Evolutionary conservation across 2,329 filamentous ascomycete genomes (phyloP), one percentile per base, ranked within the genome.

Genomic region (Claviceps cyperi): DNA sequence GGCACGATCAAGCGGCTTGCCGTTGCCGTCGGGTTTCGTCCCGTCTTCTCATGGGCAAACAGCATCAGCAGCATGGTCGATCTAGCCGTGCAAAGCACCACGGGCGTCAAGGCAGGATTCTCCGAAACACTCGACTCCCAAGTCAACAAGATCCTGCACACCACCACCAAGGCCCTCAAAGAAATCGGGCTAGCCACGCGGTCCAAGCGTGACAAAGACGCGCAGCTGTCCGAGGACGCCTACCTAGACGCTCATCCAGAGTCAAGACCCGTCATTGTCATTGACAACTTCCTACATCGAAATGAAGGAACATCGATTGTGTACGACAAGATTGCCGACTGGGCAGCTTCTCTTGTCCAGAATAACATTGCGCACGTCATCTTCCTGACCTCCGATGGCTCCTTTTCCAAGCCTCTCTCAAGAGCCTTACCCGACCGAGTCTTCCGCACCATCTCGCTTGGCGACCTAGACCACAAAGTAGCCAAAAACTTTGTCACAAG

Each of bases 41-140:
- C 92, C 0, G 81, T 98, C 0, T 98, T 98, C 64, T 94, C 87
- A 0, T 97, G 90, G 86, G 85, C 94, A 68, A 96, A 97, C 66
- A 95, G 82, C 60, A 80, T 97, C 56, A 94, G 86, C 66, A 94
- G 89, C 63, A 79, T 96, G 68, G 74, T 95, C 55, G 92, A 97
- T 58, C 77, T 97, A 38, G 92, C 91, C 21, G 87, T 92, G 1
- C 91, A 96, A 64, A 86, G 90, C 58, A 92, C 92, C 13, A 94
- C 91, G 19, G 91, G 91, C 13, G 86, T 94, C 51, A 96, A 97
- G 67, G 86, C 89, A 5, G 90, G 90, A 7, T 95, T 97, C 62
- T 94, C 87, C 0, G 91, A 96, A 63, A 96, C 89, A 0, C 71
- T 96, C 28, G 91, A 96, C 61, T 83, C 85, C 0, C 90, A 97